A percentile compares a stretch with the other conserved stretches of the same genome.
These are phyloP conservation scores for Clonostachys rosea DNA, from an alignment of 2,329 filamentous ascomycete genomes.

Conservation along the genomic window DNA sequence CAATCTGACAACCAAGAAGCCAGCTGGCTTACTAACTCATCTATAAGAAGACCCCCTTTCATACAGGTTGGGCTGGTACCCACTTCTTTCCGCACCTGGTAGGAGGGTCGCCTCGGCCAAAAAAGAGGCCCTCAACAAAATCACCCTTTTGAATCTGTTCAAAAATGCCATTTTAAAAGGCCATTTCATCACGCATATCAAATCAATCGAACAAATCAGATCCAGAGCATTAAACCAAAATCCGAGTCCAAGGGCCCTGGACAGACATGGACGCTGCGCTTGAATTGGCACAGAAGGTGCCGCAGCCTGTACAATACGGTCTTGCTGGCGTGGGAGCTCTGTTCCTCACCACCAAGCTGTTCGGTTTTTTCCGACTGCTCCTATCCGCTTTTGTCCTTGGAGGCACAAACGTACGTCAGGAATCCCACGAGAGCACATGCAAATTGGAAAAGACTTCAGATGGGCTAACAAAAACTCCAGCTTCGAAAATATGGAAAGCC, in stretches of 20 bases:
- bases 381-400: slow-evolving; percentile 65
- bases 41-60: too few relatives aligned
- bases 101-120: too few relatives aligned
- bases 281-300: slow-evolving; percentile 26
- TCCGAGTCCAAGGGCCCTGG: not conserved
- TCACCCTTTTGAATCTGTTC: too few relatives aligned
- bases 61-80: too few relatives aligned
- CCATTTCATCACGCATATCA: too few relatives aligned
- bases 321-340: slow-evolving; percentile 54
- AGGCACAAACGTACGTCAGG: slow-evolving; percentile 50
- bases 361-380: slow-evolving; percentile 57
- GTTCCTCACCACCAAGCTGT: slow-evolving; percentile 48
- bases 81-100: too few relatives aligned
- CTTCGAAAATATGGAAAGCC: slow-evolving; percentile 86
- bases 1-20: too few relatives aligned
- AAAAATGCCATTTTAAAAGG: too few relatives aligned
- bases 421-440: not conserved
- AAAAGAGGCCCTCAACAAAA: too few relatives aligned
- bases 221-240: too few relatives aligned
- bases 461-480: slow-evolving; percentile 34
- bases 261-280: slow-evolving; percentile 16
- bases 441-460: not conserved
- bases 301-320: slow-evolving; percentile 37
- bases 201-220: too few relatives aligned
- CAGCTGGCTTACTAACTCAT: too few relatives aligned